Percentiles rank a stretch among this genome's conserved stretches.
These are phyloP conservation scores for Tremella fuciformis DNA, from an alignment of 768 basidiomycete species.

Conservation along the genomic window DNA sequence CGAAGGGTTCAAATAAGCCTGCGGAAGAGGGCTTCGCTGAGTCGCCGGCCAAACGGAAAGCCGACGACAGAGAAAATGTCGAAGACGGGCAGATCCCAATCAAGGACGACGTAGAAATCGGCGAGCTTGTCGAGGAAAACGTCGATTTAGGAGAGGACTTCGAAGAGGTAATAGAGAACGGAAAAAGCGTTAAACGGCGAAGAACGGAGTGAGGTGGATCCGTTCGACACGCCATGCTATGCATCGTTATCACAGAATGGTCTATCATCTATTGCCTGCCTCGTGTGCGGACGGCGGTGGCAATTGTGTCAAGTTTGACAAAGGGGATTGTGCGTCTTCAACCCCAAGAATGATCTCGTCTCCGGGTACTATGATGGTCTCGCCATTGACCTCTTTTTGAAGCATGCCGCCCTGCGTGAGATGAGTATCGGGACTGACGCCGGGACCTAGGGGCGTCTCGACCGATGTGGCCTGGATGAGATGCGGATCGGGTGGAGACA, in stretches of 20 bases:
- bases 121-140: constrained; percentile 14
- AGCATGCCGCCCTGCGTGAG: constrained; percentile 42
- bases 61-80: neutral
- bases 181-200: constrained; percentile 8
- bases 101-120: constrained; percentile 6
- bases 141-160: constrained; percentile 13
- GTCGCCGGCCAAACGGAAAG: constrained; percentile 7
- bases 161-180: constrained; percentile 17
- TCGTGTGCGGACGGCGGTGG: neutral
- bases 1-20: neutral
- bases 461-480: constrained; percentile 39
- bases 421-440: constrained; percentile 43
- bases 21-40: neutral
- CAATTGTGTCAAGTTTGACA: too few relatives aligned
- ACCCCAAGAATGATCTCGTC: constrained; percentile 45
- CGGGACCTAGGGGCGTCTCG: constrained; percentile 48
- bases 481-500: constrained; percentile 48
- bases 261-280: neutral
- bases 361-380: constrained; percentile 38
- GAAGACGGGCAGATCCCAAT: constrained; percentile 1
- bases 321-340: constrained; percentile 18
- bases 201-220: constrained; percentile 5
- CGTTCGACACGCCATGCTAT: neutral
- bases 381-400: constrained; percentile 39
- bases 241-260: neutral